A percentile compares a stretch with the other conserved stretches of the same genome.
phyloP scores from a whole-genome alignment of 2,329 filamentous ascomycete species.

The Paracoccidioides brasiliensis region DNA sequence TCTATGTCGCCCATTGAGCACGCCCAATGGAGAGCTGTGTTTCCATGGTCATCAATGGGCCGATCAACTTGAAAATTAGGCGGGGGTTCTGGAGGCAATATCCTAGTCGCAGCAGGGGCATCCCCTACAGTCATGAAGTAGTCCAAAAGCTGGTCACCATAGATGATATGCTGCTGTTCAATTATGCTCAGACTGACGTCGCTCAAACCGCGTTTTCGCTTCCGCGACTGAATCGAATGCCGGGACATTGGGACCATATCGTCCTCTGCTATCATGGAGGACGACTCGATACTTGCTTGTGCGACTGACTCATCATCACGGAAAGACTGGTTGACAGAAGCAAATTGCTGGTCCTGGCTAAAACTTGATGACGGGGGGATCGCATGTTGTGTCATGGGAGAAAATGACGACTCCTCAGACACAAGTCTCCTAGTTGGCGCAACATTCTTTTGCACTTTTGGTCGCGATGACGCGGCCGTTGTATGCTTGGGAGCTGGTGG shows the following conservation, averaged over 20 bases:
- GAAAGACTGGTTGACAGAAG: conserved; percentile 17
- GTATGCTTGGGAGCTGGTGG: conserved; percentile 89
- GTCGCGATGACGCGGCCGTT: conserved; percentile 55
- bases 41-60: conserved; percentile 82
- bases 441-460: conserved; percentile 59
- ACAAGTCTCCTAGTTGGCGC: conserved; percentile 4
- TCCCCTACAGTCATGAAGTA: conserved; percentile 86
- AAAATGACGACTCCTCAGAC: conserved; percentile 3
- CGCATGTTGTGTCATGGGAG: conserved; percentile 2
- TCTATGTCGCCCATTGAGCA: conserved; percentile 93
- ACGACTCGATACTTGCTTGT: conserved; percentile 68
- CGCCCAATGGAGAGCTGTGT: conserved; percentile 93
- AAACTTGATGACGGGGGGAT: conserved; percentile 1
- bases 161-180: conserved; percentile 77
- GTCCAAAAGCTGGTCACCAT: conserved; percentile 84
- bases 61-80: conserved; percentile 78
- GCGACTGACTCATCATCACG: conserved; percentile 68
- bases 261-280: conserved; percentile 74
- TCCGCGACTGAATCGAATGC: conserved; percentile 43
- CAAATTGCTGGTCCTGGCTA: conserved; percentile 4
- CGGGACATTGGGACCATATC: conserved; percentile 61
- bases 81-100: conserved; percentile 61
- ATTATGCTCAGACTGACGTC: conserved; percentile 35
- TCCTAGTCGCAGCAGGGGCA: conserved; percentile 48
- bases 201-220: conserved; percentile 64